Evolutionary conservation across 2,329 filamentous ascomycete species (phyloP).

Genomic region (Fusarium newnesense): DNA sequence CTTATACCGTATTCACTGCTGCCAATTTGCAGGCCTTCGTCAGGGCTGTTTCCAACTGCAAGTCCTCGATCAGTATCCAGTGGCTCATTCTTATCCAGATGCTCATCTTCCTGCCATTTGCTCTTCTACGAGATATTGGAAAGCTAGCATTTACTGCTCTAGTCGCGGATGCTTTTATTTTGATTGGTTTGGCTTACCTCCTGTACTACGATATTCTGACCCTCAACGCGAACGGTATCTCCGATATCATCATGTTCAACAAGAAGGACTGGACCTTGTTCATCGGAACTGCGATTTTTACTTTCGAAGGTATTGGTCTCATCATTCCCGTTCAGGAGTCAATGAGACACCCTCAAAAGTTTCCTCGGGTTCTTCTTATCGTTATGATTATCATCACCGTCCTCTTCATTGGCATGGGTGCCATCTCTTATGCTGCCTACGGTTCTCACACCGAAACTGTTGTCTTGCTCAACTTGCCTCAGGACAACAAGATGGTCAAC

Average conservation of each 20-base stretch:
- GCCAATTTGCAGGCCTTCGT: constrained; percentile 97
- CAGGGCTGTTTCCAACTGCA: constrained; percentile 88
- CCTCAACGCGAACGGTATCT: constrained; percentile 77
- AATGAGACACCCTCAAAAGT: constrained; percentile 91
- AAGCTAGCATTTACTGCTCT: constrained; percentile 96
- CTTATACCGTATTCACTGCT: constrained; percentile 96
- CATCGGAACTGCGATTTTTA: constrained; percentile 98
- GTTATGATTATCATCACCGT: constrained; percentile 97
- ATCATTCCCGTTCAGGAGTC: constrained; percentile 99
- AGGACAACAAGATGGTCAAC: constrained; percentile 95
- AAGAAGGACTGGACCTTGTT: constrained; percentile 93
- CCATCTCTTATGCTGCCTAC: constrained; percentile 94
- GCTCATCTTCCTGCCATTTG: constrained; percentile 93
- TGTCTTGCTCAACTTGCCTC: constrained; percentile 93
- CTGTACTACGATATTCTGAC: constrained; percentile 96
- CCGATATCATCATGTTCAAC: constrained; percentile 94
- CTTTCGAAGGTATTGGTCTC: constrained; percentile 95
- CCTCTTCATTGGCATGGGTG: constrained; percentile 90
- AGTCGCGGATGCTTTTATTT: constrained; percentile 92
- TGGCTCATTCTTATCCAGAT: constrained; percentile 95
- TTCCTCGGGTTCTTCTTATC: constrained; percentile 84
- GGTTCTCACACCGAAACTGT: constrained; percentile 96
- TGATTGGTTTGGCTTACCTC: constrained; percentile 90
- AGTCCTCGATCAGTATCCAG: constrained; percentile 84
- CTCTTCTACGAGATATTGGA: constrained; percentile 93